phyloP scores from a whole-genome alignment of 2,329 filamentous ascomycete species.

The Penicillium sp. region DNA sequence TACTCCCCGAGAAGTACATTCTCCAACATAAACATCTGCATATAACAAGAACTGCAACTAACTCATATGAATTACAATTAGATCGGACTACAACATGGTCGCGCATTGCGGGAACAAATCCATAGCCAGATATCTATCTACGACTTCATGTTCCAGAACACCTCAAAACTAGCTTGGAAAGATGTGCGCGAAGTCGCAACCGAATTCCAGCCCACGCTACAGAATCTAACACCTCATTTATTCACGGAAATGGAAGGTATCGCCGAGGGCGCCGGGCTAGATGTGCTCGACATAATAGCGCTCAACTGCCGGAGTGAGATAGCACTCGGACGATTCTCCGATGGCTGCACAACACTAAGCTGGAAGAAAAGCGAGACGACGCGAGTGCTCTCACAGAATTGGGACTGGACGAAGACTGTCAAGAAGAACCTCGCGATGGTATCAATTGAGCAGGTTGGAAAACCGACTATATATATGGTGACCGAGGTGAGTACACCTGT shows the following conservation, averaged over 20 bases:
- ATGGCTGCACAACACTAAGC: slow-evolving; percentile 57
- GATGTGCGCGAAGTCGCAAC: slow-evolving; percentile 47
- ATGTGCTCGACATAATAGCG: slow-evolving; percentile 55
- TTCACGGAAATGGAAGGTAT: slow-evolving; percentile 52
- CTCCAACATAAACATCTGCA: background rate
- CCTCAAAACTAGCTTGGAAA: slow-evolving; percentile 48
- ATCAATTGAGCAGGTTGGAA: slow-evolving; percentile 45
- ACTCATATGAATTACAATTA: slow-evolving; percentile 20
- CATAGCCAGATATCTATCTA: slow-evolving; percentile 49
- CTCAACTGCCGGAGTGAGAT: slow-evolving; percentile 62
- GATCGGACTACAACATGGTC: slow-evolving; percentile 52
- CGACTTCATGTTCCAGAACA: slow-evolving; percentile 46
- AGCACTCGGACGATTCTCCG: slow-evolving; percentile 55
- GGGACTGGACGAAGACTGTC: slow-evolving; percentile 58
- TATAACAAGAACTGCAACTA: background rate
- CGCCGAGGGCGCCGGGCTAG: slow-evolving; percentile 50
- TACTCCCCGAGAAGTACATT: slow-evolving; percentile 27
- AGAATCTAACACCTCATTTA: slow-evolving; percentile 36
- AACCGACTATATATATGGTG: slow-evolving; percentile 54
- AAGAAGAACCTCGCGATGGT: slow-evolving; percentile 53
- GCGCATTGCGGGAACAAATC: slow-evolving; percentile 41
- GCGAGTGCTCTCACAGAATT: slow-evolving; percentile 54
- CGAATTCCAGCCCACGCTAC: slow-evolving; percentile 48
- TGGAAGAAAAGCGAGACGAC: slow-evolving; percentile 46
- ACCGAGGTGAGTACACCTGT: slow-evolving; percentile 43